Conservation (phyloP, 768 basidiomycete genomes). For the Cystofilobasidium ferigula region DNA sequence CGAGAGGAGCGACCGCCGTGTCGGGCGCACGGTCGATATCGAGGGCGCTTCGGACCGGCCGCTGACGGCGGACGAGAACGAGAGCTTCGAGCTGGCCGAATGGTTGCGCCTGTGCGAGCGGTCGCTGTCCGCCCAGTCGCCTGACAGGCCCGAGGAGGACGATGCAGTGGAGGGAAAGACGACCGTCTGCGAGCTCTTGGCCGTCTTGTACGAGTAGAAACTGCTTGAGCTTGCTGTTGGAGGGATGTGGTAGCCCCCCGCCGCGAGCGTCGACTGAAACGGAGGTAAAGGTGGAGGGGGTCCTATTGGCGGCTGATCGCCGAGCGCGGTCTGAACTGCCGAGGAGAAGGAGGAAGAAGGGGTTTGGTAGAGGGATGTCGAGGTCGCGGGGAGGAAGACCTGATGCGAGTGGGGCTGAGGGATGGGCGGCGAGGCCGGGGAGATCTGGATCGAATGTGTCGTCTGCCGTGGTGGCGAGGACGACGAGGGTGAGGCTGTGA, state of each 20-base stretch:
- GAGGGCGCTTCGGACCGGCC: not conserved
- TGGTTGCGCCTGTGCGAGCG: not conserved
- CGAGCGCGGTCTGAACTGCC: slow-evolving; percentile 1
- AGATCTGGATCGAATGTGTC: slow-evolving; percentile 35
- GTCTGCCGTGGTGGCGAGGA: slow-evolving; percentile 19
- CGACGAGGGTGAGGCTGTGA: not conserved
- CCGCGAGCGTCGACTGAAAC: slow-evolving; percentile 43
- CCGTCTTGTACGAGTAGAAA: not conserved
- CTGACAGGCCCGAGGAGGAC: not conserved
- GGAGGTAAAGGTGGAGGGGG: slow-evolving; percentile 43
- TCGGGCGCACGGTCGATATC: not conserved
- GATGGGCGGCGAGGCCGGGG: not conserved
- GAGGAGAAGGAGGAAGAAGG: slow-evolving; percentile 68
- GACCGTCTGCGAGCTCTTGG: slow-evolving; percentile 1
- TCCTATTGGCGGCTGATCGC: not conserved
- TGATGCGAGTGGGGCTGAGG: not conserved
- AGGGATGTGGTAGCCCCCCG: slow-evolving; percentile 5
- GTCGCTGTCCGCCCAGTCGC: not conserved
- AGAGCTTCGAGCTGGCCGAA: not conserved
- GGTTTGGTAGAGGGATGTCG: slow-evolving; percentile 57
- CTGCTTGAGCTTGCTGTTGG: slow-evolving; percentile 3
- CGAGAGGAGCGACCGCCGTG: not conserved
- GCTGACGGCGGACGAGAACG: not conserved
- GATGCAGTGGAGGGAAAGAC: not conserved
- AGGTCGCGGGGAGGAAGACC: slow-evolving; percentile 41